Base-by-base conservation (phyloP, 257 asterid genomes). In the Mentha longifolia region DNA sequence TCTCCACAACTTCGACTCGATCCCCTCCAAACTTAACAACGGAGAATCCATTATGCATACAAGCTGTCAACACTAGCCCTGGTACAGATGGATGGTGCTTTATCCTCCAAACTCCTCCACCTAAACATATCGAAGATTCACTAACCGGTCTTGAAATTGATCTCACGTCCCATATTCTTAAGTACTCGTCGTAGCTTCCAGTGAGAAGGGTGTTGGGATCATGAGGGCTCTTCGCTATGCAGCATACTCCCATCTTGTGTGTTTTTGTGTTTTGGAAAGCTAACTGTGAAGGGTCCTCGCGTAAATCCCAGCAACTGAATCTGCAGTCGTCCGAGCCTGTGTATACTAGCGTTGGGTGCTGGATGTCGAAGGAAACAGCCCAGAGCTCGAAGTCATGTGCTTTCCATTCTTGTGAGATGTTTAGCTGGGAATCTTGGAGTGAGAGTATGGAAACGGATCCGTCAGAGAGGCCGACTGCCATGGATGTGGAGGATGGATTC, bases 31-130 rank as follows among this genome's bases (percentile, higher is more conserved):
- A 77, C 14, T 81, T 80, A 60, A 89, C 92, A 16, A 91, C 73
- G 14, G 96, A 85, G 72, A 91, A 93, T 2, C 98, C 98, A 9
- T 93, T 93, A 65, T 89, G 98, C 98, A 93, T 89, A 73, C 97
- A 89, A 0, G 97, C 98, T 0, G 96, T 84, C 83, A 93, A 81
- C 31, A 86, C 88, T 6, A 93, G 61, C 73, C 86, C 91, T 0
- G 87, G 73, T 9, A 78, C 35, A 20, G 35, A 37, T 1, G 98
- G 98, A 51, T 93, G 97, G 64, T 87, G 88, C 90, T 93, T 93
- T 35, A 91, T 76, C 83, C 98, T 89, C 97, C 98, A 91, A 57
- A 93, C 97, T 49, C 98, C 97, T 17, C 96, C 98, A 17, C 95
- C 92, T 10, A 91, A 74, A 75, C 84, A 42, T 31, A 86, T 74